phyloP scores from a whole-genome alignment of 2,329 filamentous ascomycete genomes.

The Colletotrichum scovillei region DNA sequence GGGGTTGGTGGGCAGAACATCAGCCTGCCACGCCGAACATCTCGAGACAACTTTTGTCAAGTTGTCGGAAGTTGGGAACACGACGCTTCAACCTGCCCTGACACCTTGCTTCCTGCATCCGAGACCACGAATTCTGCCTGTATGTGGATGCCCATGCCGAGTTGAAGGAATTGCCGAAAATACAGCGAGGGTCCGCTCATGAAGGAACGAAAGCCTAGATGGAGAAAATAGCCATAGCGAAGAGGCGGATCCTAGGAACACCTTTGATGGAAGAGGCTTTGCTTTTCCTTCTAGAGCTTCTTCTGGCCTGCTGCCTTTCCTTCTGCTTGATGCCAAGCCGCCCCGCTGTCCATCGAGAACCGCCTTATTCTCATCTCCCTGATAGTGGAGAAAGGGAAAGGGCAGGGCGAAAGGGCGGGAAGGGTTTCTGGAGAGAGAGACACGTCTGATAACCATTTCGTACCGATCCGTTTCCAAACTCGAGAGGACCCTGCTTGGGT shows the following conservation, averaged over 20 bases:
- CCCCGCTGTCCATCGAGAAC: not conserved
- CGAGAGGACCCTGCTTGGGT: not conserved
- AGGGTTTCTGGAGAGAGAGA: not conserved
- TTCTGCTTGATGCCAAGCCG: not conserved
- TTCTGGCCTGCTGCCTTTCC: not conserved
- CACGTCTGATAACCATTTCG: not conserved
- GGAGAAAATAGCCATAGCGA: not conserved
- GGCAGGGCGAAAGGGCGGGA: not conserved
- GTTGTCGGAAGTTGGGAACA: not conserved
- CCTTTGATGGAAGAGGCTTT: not conserved
- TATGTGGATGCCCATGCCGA: not conserved
- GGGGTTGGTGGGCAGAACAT: not conserved
- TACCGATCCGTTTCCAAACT: not conserved
- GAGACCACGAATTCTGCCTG: not conserved
- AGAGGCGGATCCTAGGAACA: not conserved
- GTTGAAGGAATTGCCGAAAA: not conserved
- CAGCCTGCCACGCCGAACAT: not conserved
- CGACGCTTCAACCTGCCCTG: not conserved
- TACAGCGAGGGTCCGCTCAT: not conserved
- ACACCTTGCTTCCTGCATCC: not conserved
- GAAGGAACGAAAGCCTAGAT: too few relatives aligned
- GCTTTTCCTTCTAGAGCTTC: not conserved
- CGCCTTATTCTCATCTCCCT: conserved; percentile 10
- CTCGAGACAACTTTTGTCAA: not conserved
- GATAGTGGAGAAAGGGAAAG: not conserved